These are phyloP conservation scores for Trichoderma pleuroti DNA, from an alignment of 2,329 filamentous ascomycete genomes.

Conservation along the genomic window DNA sequence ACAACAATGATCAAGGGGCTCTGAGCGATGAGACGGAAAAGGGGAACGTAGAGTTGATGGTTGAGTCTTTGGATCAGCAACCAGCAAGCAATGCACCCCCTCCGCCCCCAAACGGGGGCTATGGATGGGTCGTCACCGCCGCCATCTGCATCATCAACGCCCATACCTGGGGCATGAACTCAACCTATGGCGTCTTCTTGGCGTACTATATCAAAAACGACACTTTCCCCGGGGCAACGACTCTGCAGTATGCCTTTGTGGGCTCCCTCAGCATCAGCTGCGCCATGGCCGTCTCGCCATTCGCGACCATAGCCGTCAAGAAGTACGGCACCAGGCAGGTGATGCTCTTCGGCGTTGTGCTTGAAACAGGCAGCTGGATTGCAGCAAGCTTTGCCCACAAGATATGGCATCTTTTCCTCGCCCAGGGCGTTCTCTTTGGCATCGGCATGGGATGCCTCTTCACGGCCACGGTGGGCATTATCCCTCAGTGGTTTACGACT, in stretches of 20 bases:
- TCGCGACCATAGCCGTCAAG: slow-evolving; percentile 61
- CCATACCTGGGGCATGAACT: slow-evolving; percentile 73
- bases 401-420: slow-evolving; percentile 74
- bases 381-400: slow-evolving; percentile 64
- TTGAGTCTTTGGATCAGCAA: slow-evolving; percentile 3
- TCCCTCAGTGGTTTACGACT: slow-evolving; percentile 72
- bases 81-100: slow-evolving; percentile 19
- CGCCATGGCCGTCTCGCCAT: slow-evolving; percentile 64
- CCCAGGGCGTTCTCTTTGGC: slow-evolving; percentile 74
- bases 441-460: slow-evolving; percentile 75
- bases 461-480: slow-evolving; percentile 62
- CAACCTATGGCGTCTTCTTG: slow-evolving; percentile 48
- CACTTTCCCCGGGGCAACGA: slow-evolving; percentile 59
- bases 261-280: slow-evolving; percentile 43
- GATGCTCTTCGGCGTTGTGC: slow-evolving; percentile 59
- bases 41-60: background rate
- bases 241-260: slow-evolving; percentile 73
- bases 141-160: slow-evolving; percentile 54
- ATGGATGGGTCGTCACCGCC: slow-evolving; percentile 45
- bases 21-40: slow-evolving; percentile 4
- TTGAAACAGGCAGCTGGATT: slow-evolving; percentile 64
- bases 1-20: background rate
- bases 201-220: slow-evolving; percentile 55
- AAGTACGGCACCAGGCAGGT: slow-evolving; percentile 60
- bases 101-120: slow-evolving; percentile 57